phyloP scores from a whole-genome alignment of 2,329 filamentous ascomycete species.

The Pyrenophora graminea region DNA sequence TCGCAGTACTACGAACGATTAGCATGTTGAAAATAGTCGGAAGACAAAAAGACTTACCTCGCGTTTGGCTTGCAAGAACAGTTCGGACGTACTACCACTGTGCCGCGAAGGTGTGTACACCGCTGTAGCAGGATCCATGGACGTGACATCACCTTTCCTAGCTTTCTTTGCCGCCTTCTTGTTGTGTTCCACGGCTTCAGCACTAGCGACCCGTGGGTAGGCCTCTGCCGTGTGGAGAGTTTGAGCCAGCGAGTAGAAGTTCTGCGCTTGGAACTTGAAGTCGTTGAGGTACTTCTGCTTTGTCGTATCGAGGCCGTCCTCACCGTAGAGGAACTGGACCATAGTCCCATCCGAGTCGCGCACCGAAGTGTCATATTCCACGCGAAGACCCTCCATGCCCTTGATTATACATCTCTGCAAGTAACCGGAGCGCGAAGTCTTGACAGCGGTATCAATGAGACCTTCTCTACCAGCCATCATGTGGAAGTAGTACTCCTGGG shows the following conservation, averaged over 20 bases:
- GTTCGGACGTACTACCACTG: slow-evolving; percentile 86
- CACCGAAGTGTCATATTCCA: slow-evolving; percentile 92
- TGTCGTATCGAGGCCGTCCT: slow-evolving; percentile 91
- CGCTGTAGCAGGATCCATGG: slow-evolving; percentile 75
- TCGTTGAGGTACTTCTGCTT: slow-evolving; percentile 91
- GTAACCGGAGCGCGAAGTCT: slow-evolving; percentile 96
- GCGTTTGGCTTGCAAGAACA: slow-evolving; percentile 73
- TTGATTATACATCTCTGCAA: slow-evolving; percentile 97
- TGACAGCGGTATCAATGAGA: slow-evolving; percentile 97
- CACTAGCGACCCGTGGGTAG: slow-evolving; percentile 63
- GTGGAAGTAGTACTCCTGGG: slow-evolving; percentile 99
- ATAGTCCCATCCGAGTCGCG: slow-evolving; percentile 91
- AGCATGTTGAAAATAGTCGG: slow-evolving; percentile 6
- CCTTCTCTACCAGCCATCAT: slow-evolving; percentile 99
- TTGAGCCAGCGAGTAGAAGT: slow-evolving; percentile 78
- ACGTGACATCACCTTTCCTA: slow-evolving; percentile 69
- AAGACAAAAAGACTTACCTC: slow-evolving; percentile 49
- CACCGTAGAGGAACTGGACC: slow-evolving; percentile 94
- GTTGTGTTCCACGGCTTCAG: slow-evolving; percentile 66
- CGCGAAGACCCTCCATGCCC: slow-evolving; percentile 92
- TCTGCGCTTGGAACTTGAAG: slow-evolving; percentile 87
- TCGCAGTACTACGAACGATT: slow-evolving; percentile 67
- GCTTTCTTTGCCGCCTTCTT: slow-evolving; percentile 77
- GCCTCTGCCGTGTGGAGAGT: slow-evolving; percentile 70
- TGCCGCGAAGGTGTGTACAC: slow-evolving; percentile 75